Evolutionary conservation across 805 yeast genomes (phyloP), one percentile per base, ranked within the genome.

Genomic region (Barnettozyma botsteinii): DNA sequence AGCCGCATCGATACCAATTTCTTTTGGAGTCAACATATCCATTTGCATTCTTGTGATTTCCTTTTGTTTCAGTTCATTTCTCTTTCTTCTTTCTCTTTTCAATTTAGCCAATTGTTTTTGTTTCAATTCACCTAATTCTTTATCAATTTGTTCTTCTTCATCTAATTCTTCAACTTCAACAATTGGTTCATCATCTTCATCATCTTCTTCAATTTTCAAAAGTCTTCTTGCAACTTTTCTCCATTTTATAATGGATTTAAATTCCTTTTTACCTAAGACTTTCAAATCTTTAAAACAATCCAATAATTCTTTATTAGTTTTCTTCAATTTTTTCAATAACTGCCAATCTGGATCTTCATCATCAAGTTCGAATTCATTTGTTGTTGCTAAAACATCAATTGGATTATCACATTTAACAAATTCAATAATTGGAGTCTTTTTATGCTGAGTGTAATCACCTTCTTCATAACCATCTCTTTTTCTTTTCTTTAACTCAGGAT

Each of bases 391-490:
- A 46, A 81, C 69, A 48, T 79, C 81, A 32, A 93, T 85, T 10
- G 97, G 94, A 45, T 84, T 95, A 30, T 81, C 91, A 43, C 78
- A 72, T 53, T 71, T 80, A 32, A 93, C 76, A 65, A 93, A 89
- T 6, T 91, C 96, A 59, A 88, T 60, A 7, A 88, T 68, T 13
- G 86, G 76, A 68, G 77, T 69, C 9, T 79, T 75, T 54, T 87
- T 89, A 58, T 77, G 84, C 48, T 73, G 71, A 21, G 73, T 59
- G 54, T 83, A 77, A 55, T 93, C 95, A 37, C 94, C 96, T 56
- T 91, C 98, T 43, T 85, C 97, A 65, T 93, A 93, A 76, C 99
- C 99, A 52, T 83, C 85, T 77, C 98, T 84, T 62, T 79, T 81
- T 65, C 98, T 79, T 41, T 73, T 77, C 64, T 86, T 87, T 65